Base-by-base conservation (phyloP, 768 basidiomycete species). In the Lactarius evosmus region DNA sequence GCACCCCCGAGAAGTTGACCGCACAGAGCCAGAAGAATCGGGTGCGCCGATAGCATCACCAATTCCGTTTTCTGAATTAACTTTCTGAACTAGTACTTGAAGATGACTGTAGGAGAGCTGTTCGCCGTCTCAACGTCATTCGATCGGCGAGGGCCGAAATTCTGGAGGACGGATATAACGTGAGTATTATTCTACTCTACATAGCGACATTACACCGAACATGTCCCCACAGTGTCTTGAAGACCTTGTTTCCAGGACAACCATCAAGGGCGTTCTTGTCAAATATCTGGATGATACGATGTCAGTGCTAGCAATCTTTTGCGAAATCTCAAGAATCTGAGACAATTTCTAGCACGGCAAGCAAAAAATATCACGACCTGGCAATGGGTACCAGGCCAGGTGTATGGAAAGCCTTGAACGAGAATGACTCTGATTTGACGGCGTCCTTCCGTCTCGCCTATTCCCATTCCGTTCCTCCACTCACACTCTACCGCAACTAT, bases 61-160 rank as follows among this genome's bases (percentile, higher is more conserved):
- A 27, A 16, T n/a, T 22, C 11, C 7, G 38, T 40, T 54, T 55
- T 17, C 16, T 34, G 33, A 40, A 46, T 40, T 40, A 4, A 17
- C 30, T 22, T 56, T 32, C 59, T 56, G 36, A 68, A 49, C 44
- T 22, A 38, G 38, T 19, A 52, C 44, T 44, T 90, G 94, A 97
- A 73, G 91, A 88, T 72, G 93, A 95, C 62, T 97, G 96, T 70
- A 80, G 94, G 32, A 90, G 88, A 67, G 93, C 85, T 38, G 87
- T 97, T 29, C 88, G 96, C 74, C 90, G 91, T 86, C 76, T 94
- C 22, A 95, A 97, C 77, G 94, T 94, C 0, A 79, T 96, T 40
- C 80, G 95, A 41, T 78, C 95, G 34, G 82, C 88, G 36, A 80
- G 91, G 65, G 86, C 86, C 7, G 95, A 94, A 74, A 91, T 87